phyloP scores from a whole-genome alignment of 2,329 filamentous ascomycete genomes.

The Verruconis gallopava region DNA sequence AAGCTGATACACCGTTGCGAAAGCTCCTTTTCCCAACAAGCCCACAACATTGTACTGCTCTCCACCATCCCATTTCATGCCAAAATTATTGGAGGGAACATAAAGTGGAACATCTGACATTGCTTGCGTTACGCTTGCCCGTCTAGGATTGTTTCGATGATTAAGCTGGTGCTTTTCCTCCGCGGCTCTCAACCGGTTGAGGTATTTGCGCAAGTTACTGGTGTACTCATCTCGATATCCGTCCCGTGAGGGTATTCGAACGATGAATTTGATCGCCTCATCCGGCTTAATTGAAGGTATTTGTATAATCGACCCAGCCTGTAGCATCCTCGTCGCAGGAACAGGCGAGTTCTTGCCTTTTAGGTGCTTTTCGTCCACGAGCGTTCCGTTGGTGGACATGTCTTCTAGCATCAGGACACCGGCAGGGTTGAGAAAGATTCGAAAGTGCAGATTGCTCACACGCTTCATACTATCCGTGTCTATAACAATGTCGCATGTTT shows the following conservation, averaged over 20 bases:
- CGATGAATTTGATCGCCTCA: slow-evolving; percentile 66
- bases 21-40: slow-evolving; percentile 81
- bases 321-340: slow-evolving; percentile 46
- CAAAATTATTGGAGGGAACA: slow-evolving; percentile 29
- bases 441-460: slow-evolving; percentile 91
- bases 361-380: slow-evolving; percentile 64
- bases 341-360: slow-evolving; percentile 25
- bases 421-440: slow-evolving; percentile 78
- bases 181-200: slow-evolving; percentile 28
- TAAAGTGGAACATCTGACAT: background rate
- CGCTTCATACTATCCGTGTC: slow-evolving; percentile 53
- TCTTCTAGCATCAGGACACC: slow-evolving; percentile 87
- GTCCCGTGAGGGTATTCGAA: slow-evolving; percentile 64
- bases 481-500: slow-evolving; percentile 60
- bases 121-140: slow-evolving; percentile 11
- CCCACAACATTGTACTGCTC: slow-evolving; percentile 71
- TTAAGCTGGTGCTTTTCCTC: slow-evolving; percentile 13
- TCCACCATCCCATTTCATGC: slow-evolving; percentile 74
- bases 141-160: background rate
- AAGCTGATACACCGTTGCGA: slow-evolving; percentile 85
- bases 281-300: slow-evolving; percentile 42
- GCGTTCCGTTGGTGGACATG: slow-evolving; percentile 87
- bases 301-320: slow-evolving; percentile 59
- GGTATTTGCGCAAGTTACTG: slow-evolving; percentile 56
- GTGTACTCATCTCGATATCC: slow-evolving; percentile 55